Evolutionary conservation across 139 green algal species (phyloP).

Genomic region (Asterochloris sp.): DNA sequence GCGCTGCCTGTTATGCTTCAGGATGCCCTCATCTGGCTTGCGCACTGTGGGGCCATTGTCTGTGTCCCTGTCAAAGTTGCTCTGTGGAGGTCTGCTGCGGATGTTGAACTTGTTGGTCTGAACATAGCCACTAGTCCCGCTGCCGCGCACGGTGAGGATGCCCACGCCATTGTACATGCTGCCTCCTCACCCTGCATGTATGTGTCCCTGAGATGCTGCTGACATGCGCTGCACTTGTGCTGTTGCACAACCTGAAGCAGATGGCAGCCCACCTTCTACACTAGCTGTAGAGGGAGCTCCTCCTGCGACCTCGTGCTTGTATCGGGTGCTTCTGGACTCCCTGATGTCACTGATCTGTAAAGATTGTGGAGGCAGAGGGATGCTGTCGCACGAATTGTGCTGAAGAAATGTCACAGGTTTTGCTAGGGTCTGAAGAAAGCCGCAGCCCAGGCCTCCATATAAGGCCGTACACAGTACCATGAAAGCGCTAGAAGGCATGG

Average conservation of each 20-base stretch:
- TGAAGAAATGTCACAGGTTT: no score
- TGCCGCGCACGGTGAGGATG: constrained; percentile 84
- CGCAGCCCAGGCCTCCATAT: no score
- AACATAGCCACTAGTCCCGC: constrained; percentile 94
- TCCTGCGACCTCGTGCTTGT: no score
- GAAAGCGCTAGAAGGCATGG: no score
- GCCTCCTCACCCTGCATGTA: neutral
- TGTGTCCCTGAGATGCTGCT: neutral
- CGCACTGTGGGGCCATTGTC: constrained; percentile 12
- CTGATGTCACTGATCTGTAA: no score
- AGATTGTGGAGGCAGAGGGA: no score
- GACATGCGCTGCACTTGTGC: neutral
- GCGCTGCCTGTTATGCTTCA: constrained; percentile 92
- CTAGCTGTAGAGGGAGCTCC: no score
- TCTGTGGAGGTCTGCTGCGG: constrained; percentile 32
- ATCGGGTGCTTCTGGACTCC: no score
- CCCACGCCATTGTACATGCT: constrained; percentile 68
- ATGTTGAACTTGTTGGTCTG: constrained; percentile 94
- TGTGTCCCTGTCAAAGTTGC: constrained; percentile 12
- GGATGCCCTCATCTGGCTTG: constrained; percentile 80
- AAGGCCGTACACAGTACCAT: no score
- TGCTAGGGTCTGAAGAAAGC: no score
- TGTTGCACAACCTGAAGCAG: neutral
- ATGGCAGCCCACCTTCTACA: neutral
- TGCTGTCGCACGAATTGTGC: no score